Evolutionary conservation across 2,329 filamentous ascomycete species (phyloP).

Genomic region (Fusarium staphyleae): DNA sequence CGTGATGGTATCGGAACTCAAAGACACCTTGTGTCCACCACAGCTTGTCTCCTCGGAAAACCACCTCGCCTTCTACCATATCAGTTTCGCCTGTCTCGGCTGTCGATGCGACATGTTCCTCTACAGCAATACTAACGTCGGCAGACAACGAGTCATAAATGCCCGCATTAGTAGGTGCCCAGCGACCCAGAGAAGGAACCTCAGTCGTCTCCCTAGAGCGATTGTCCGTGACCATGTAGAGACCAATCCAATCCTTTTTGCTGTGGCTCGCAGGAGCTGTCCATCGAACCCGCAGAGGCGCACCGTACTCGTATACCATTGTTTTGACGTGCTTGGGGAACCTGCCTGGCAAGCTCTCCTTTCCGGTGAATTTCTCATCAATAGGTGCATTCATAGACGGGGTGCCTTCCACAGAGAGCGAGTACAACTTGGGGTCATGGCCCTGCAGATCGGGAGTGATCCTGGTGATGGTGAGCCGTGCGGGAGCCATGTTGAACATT

Average conservation of each 20-base stretch:
- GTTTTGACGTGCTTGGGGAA: conserved; percentile 76
- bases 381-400: conserved; percentile 57
- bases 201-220: conserved; percentile 83
- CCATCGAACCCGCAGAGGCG: conserved; percentile 90
- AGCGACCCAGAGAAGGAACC: conserved; percentile 85
- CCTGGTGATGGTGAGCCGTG: conserved; percentile 81
- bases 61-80: conserved; percentile 78
- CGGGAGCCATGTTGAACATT: conserved; percentile 88
- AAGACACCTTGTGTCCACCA: conserved; percentile 98
- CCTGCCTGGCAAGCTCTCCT: conserved; percentile 75
- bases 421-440: conserved; percentile 81
- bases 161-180: conserved; percentile 81
- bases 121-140: conserved; percentile 77
- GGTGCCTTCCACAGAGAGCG: conserved; percentile 75
- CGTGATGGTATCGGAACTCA: conserved; percentile 96
- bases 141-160: conserved; percentile 77
- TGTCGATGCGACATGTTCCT: conserved; percentile 65
- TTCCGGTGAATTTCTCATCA: conserved; percentile 69
- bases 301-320: conserved; percentile 84
- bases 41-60: conserved; percentile 90
- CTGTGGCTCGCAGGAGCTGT: conserved; percentile 85
- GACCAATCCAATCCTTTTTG: conserved; percentile 92
- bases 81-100: conserved; percentile 62
- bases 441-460: conserved; percentile 82
- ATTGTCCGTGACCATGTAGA: conserved; percentile 97